phyloP scores from a whole-genome alignment of 768 basidiomycete genomes.

The Amanita exitialis region DNA sequence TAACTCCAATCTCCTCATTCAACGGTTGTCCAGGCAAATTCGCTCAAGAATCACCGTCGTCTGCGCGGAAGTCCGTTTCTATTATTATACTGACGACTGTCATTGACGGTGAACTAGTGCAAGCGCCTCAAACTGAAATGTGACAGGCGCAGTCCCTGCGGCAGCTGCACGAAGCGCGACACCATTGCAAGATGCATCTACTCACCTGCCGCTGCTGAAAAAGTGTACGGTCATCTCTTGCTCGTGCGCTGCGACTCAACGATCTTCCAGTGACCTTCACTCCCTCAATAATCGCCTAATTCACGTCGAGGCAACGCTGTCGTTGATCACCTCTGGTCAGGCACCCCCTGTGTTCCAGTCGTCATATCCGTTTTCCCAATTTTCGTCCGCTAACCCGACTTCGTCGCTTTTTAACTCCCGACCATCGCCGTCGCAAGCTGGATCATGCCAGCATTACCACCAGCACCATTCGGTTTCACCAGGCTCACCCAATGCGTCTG shows the following conservation, averaged over 20 bases:
- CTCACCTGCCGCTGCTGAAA: conserved; percentile 76
- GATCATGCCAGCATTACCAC: conserved; percentile 13
- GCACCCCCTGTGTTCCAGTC: conserved; percentile 26
- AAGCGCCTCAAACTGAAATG: conserved; percentile 85
- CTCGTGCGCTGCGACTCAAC: conserved; percentile 1
- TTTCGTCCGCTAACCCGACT: conserved; percentile 5
- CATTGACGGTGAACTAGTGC: conserved; percentile 37
- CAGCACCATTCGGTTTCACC: conserved; percentile 21
- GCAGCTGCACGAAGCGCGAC: conserved; percentile 71
- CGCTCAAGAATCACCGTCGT: conserved; percentile 74
- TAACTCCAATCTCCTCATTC: background rate
- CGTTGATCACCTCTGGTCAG: conserved; percentile 35
- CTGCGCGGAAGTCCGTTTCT: conserved; percentile 55
- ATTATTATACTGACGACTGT: conserved; percentile 1
- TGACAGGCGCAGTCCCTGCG: conserved; percentile 69
- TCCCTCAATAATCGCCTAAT: conserved; percentile 75
- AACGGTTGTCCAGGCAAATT: conserved; percentile 36
- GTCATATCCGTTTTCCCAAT: conserved; percentile 21
- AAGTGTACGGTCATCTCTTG: conserved; percentile 45
- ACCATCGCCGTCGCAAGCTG: background rate
- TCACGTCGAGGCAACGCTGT: conserved; percentile 53
- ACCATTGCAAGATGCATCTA: conserved; percentile 66
- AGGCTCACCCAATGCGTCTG: conserved; percentile 25
- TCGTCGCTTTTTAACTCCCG: conserved; percentile 18
- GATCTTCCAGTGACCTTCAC: conserved; percentile 53